A percentile compares a stretch with the other conserved stretches of the same genome.
These are phyloP conservation scores for Saturnispora galanensis DNA, from an alignment of 805 yeast genomes.

Conservation along the genomic window DNA sequence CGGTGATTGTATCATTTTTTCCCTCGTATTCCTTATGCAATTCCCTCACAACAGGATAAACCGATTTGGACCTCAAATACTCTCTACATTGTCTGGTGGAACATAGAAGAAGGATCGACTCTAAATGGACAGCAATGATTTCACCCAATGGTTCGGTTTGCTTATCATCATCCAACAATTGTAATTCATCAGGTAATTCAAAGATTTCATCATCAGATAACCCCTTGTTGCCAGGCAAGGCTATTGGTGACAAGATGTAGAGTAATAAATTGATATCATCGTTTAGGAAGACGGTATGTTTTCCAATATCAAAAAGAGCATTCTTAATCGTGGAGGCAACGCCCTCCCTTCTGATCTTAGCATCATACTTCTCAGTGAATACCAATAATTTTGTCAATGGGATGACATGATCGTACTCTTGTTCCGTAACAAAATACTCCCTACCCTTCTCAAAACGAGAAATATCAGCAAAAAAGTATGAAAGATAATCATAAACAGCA, in stretches of 20 bases:
- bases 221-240: slow-evolving; percentile 46
- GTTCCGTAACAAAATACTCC: slow-evolving; percentile 62
- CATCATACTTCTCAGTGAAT: slow-evolving; percentile 73
- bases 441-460: slow-evolving; percentile 72
- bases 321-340: slow-evolving; percentile 90
- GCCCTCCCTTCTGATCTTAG: slow-evolving; percentile 78
- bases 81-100: slow-evolving; percentile 70
- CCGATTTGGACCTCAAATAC: slow-evolving; percentile 66
- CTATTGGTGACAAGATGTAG: slow-evolving; percentile 70
- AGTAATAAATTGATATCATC: slow-evolving; percentile 71
- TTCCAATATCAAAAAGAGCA: slow-evolving; percentile 67
- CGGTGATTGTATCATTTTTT: slow-evolving; percentile 35
- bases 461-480: slow-evolving; percentile 83
- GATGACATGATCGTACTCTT: slow-evolving; percentile 62
- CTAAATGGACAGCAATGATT: slow-evolving; percentile 64
- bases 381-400: slow-evolving; percentile 76
- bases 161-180: slow-evolving; percentile 66
- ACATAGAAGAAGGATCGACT: slow-evolving; percentile 68
- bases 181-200: slow-evolving; percentile 81
- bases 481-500: slow-evolving; percentile 73
- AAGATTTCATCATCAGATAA: slow-evolving; percentile 78
- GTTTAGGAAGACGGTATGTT: slow-evolving; percentile 50
- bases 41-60: slow-evolving; percentile 80
- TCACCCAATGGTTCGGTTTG: slow-evolving; percentile 61
- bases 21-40: slow-evolving; percentile 50